phyloP scores from a whole-genome alignment of 176 grass and related monocot species.

The Oryza australiensis region DNA sequence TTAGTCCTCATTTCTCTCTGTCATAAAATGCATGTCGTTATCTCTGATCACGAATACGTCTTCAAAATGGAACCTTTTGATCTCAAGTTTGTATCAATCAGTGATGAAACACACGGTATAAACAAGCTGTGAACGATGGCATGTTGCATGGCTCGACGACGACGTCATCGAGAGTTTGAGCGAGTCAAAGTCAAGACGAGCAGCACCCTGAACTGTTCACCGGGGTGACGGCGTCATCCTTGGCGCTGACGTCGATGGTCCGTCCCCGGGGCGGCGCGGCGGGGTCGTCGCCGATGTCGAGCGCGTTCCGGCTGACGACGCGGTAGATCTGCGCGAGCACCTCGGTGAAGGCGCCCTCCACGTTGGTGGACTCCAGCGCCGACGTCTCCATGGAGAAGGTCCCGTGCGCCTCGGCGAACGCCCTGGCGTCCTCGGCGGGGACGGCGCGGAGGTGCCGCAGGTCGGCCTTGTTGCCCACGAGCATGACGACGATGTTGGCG shows the following conservation, averaged over 20 bases:
- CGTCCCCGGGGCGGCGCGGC: slow-evolving; percentile 54
- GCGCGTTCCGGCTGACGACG: slow-evolving; percentile 55
- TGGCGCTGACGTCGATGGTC: slow-evolving; percentile 55
- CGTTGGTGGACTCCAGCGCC: slow-evolving; percentile 66
- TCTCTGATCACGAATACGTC: neutral
- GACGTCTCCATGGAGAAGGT: slow-evolving; percentile 75
- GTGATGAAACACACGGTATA: neutral
- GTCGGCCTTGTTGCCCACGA: slow-evolving; percentile 74
- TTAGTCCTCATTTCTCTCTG: neutral
- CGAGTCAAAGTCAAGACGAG: slow-evolving; percentile 33
- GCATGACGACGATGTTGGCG: slow-evolving; percentile 69
- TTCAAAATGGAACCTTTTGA: neutral
- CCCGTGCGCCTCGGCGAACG: slow-evolving; percentile 54
- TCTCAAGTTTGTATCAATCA: neutral
- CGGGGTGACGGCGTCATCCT: slow-evolving; percentile 55
- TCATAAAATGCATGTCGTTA: neutral
- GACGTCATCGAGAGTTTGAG: slow-evolving; percentile 7
- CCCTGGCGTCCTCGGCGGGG: slow-evolving; percentile 47
- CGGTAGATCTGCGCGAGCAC: slow-evolving; percentile 66
- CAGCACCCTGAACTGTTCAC: slow-evolving; percentile 56
- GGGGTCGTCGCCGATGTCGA: slow-evolving; percentile 62
- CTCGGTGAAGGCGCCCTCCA: slow-evolving; percentile 67
- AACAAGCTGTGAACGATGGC: neutral
- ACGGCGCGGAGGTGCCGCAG: slow-evolving; percentile 69
- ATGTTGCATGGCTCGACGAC: neutral